Base-by-base conservation (phyloP, 2,329 filamentous ascomycete species). In the Hypoxylon sp. region DNA sequence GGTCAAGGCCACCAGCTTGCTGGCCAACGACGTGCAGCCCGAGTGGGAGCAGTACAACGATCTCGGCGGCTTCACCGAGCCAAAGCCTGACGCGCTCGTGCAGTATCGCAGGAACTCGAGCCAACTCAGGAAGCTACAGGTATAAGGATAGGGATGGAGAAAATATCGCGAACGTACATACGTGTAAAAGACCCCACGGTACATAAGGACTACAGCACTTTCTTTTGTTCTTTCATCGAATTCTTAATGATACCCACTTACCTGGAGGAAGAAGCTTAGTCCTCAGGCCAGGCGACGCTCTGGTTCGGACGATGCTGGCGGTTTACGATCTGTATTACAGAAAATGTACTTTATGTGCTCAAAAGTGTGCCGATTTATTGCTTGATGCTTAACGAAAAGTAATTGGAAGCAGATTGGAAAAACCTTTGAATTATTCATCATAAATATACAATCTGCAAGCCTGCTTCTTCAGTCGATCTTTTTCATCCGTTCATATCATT, bases 11-110 rank as follows among this genome's bases (percentile, higher is more conserved):
- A 55, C 47, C 21, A 57, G 18, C 45, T 64, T 55, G 61, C 62
- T 53, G 48, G 33, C 55, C 0, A 41, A 59, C 9, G 60, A 63
- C 18, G 47, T 63, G 2, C 55, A 63, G 1, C 56, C 60, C 11
- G 63, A 64, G 53, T 69, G 64, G 66, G 66, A 67, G 42, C 64
- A 66, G 27, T 68, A 64, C 33, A 60, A 37, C 1, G 62, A 65
- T 38, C 63, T 69, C 1, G 64, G 67, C 2, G 64, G 64, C 1
- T 45, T 65, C 20, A 63, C 61, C 11, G 62, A 65, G 33, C 35
- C 58, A 15, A 41, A n/a, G 9, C 38, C 47, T n/a, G 8, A 43
- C 20, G 23, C 29, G 42, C 31, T 9, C 8, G n/a, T 4, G 47
- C n/a, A 24, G 27, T 42, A 24, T 8, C 18, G 24, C 33, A 49